A percentile compares a stretch with the other conserved stretches of the same genome.
phyloP scores from a whole-genome alignment of 2,329 filamentous ascomycete genomes.

The Leptographium flavum region DNA sequence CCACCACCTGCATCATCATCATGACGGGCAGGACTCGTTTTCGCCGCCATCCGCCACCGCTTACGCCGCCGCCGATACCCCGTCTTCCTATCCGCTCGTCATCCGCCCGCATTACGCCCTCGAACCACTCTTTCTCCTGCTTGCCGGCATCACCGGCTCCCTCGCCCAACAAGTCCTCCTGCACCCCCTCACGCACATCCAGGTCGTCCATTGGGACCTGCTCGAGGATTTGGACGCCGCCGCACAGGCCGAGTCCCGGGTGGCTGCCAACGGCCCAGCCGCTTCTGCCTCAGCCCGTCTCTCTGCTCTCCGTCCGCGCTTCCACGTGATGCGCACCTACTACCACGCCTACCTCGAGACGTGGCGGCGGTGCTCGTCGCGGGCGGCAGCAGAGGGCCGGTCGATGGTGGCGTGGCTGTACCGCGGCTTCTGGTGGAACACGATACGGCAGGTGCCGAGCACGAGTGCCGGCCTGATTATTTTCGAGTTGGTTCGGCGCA shows the following conservation, averaged over 20 bases:
- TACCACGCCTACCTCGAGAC: constrained; percentile 59
- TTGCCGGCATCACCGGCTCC: constrained; percentile 55
- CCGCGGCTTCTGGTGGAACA: constrained; percentile 57
- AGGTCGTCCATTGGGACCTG: constrained; percentile 58
- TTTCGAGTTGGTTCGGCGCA: constrained; percentile 61
- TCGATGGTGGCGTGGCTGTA: constrained; percentile 52
- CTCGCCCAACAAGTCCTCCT: constrained; percentile 54
- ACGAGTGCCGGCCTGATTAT: constrained; percentile 66
- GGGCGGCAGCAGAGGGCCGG: constrained; percentile 41
- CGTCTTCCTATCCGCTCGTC: constrained; percentile 17
- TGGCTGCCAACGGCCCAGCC: neutral
- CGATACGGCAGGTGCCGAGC: constrained; percentile 60
- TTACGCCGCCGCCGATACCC: neutral
- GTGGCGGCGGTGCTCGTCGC: constrained; percentile 40
- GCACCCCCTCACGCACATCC: constrained; percentile 58
- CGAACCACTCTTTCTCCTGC: constrained; percentile 56
- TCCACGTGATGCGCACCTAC: constrained; percentile 48
- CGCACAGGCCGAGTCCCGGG: constrained; percentile 4
- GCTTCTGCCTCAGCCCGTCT: constrained; percentile 8
- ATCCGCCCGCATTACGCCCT: constrained; percentile 64
- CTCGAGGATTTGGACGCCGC: constrained; percentile 54
- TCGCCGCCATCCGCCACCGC: constrained; percentile 12
- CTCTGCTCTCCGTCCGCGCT: constrained; percentile 18
- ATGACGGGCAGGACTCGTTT: constrained; percentile 2
- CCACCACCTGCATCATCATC: constrained; percentile 3